phyloP scores from a whole-genome alignment of 2,329 filamentous ascomycete species.

The Colletotrichum shisoi region DNA sequence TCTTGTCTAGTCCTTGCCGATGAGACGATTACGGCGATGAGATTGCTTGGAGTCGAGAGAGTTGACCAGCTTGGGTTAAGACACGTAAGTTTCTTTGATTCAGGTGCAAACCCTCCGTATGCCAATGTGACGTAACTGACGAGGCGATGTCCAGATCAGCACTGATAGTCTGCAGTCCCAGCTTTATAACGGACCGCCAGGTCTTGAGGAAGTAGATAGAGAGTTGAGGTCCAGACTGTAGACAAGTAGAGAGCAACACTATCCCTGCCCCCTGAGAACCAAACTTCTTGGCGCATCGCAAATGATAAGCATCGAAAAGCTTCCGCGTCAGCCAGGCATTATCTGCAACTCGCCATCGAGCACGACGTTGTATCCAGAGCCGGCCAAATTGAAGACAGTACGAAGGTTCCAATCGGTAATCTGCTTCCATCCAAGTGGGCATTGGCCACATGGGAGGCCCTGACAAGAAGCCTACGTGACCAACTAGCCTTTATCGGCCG shows the following conservation, averaged over 20 bases:
- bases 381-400: neutral
- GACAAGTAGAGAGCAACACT: no score
- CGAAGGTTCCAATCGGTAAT: neutral
- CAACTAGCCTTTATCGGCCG: neutral
- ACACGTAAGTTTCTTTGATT: conserved; percentile 40
- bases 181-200: conserved; percentile 41
- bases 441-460: neutral
- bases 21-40: conserved; percentile 44
- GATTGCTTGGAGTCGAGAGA: conserved; percentile 42
- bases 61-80: conserved; percentile 41
- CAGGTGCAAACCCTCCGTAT: conserved; percentile 1
- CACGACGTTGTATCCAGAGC: neutral
- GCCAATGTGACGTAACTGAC: neutral
- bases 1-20: conserved; percentile 41
- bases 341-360: neutral
- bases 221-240: conserved; percentile 25
- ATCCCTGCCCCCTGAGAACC: no score
- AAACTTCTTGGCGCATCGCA: neutral
- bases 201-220: conserved; percentile 40
- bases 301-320: neutral
- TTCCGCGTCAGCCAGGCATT: neutral
- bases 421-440: neutral
- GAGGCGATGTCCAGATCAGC: conserved; percentile 30
- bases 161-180: conserved; percentile 33
- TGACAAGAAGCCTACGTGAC: neutral